A percentile compares a stretch with the other conserved stretches of the same genome.
phyloP scores from a whole-genome alignment of 345 rosid species.

The Trapa incisa region DNA sequence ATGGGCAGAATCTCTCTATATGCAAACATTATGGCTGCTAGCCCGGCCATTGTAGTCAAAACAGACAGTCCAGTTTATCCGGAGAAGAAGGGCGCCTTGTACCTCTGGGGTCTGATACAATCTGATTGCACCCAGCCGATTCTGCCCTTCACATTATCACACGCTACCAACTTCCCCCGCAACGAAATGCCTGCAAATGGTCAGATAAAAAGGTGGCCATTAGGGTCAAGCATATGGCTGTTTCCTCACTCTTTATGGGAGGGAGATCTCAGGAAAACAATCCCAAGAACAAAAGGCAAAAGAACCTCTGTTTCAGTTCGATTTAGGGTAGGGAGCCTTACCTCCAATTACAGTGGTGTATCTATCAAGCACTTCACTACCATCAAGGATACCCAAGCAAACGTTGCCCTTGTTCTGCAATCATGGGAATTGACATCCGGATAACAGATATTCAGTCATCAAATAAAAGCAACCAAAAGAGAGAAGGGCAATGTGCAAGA shows the following conservation, averaged over 20 bases:
- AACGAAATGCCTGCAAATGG: conserved; percentile 49
- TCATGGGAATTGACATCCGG: background rate
- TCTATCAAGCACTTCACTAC: conserved; percentile 69
- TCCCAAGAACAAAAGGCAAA: background rate
- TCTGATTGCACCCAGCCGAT: conserved; percentile 67
- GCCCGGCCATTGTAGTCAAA: background rate
- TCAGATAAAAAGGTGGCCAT: background rate
- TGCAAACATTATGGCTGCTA: background rate
- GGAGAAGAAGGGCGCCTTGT: conserved; percentile 1
- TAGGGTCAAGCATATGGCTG: background rate
- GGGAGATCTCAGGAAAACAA: background rate
- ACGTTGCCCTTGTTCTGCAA: conserved; percentile 68
- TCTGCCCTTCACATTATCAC: conserved; percentile 56
- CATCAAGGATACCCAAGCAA: conserved; percentile 87
- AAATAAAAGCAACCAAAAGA: background rate
- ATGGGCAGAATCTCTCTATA: background rate
- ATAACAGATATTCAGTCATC: background rate
- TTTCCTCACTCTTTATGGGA: background rate
- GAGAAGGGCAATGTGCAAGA: background rate
- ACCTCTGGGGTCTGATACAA: conserved; percentile 31
- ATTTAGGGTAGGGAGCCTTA: conserved; percentile 10
- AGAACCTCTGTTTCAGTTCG: background rate
- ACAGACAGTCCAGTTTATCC: background rate
- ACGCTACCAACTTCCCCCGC: conserved; percentile 60
- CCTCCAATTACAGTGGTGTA: conserved; percentile 81